A percentile compares a stretch with the other conserved stretches of the same genome.
Evolutionary conservation across 2,329 filamentous ascomycete species (phyloP).

Genomic region (Alternaria rosae): DNA sequence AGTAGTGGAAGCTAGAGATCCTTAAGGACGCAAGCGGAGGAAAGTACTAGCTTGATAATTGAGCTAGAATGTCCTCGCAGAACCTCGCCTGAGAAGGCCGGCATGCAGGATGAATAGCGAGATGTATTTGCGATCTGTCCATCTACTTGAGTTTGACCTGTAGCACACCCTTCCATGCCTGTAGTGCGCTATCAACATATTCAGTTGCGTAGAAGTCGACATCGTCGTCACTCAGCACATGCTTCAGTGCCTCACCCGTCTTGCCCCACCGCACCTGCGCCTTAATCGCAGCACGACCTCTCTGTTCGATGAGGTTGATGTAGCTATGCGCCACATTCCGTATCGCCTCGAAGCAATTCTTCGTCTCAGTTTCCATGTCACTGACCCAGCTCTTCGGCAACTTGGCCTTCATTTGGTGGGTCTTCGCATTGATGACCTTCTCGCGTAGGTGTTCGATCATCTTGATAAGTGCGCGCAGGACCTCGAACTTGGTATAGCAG

Average conservation of each 20-base stretch:
- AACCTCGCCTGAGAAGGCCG: not conserved
- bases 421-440: constrained; percentile 25
- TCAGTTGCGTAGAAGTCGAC: constrained; percentile 35
- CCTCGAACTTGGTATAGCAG: constrained; percentile 35
- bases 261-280: constrained; percentile 31
- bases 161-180: constrained; percentile 40
- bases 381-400: constrained; percentile 26
- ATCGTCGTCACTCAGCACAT: constrained; percentile 32
- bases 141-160: constrained; percentile 46
- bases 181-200: constrained; percentile 42
- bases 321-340: constrained; percentile 21
- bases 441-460: constrained; percentile 24
- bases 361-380: constrained; percentile 16
- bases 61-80: not conserved
- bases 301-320: constrained; percentile 29
- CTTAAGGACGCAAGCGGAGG: not conserved
- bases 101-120: not conserved
- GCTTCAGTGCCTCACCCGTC: constrained; percentile 31
- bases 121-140: not conserved
- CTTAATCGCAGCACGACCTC: constrained; percentile 29
- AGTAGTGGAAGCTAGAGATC: not conserved
- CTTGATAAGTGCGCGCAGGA: constrained; percentile 23
- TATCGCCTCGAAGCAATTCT: constrained; percentile 24
- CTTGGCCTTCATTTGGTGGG: constrained; percentile 20
- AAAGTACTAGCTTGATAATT: not conserved